Percentiles rank a stretch among this genome's conserved stretches.
phyloP scores from a whole-genome alignment of 179 eudicot species.

The Beta lomatogona region DNA sequence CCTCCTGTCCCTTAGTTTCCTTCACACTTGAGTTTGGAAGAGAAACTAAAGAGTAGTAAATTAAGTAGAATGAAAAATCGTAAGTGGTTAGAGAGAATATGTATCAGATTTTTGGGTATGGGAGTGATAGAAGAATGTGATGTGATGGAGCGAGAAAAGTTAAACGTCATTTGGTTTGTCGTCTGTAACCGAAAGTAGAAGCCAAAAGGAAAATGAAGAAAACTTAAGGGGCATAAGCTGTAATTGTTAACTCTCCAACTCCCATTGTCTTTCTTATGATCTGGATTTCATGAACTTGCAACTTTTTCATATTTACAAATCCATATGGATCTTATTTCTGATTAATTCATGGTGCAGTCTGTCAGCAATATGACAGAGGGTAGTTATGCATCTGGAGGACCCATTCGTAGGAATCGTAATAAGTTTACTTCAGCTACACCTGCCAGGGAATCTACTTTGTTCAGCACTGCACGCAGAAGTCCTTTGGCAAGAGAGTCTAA shows the following conservation, averaged over 20 bases:
- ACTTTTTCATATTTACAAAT: not conserved
- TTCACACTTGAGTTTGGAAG: not conserved
- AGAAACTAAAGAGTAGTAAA: not conserved
- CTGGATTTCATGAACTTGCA: not conserved
- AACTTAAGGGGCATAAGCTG: not conserved
- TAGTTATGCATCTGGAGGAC: conserved; percentile 72
- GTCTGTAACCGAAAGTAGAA: no score
- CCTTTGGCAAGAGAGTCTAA: conserved; percentile 34
- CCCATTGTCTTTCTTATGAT: not conserved
- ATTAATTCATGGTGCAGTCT: conserved; percentile 35
- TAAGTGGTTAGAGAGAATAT: no score
- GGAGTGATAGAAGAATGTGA: no score
- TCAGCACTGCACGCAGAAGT: conserved; percentile 38
- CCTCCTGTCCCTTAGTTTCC: no score
- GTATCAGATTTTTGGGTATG: no score
- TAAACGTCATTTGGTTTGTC: no score
- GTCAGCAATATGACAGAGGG: conserved; percentile 37
- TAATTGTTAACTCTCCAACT: not conserved
- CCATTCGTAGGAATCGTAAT: conserved; percentile 60
- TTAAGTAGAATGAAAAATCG: no score
- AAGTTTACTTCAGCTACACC: conserved; percentile 58
- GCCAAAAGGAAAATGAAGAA: no score
- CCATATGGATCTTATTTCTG: conserved; percentile 3
- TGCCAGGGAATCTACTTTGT: conserved; percentile 48
- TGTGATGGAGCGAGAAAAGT: no score